phyloP scores from a whole-genome alignment of 306 rosid genomes.

The Astragalus membranaceus region DNA sequence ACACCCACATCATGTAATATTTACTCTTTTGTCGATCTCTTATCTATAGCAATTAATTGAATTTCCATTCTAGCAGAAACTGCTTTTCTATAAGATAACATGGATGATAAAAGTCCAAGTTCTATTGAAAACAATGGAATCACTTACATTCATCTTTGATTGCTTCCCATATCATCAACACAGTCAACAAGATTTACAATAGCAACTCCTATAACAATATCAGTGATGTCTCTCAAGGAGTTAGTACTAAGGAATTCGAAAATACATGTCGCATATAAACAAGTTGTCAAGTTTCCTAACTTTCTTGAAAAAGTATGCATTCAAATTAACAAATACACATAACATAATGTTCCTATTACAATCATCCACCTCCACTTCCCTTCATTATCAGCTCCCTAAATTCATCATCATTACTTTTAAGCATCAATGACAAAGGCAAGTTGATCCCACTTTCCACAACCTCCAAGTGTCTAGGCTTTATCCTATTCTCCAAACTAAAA shows the following conservation, averaged over 20 bases:
- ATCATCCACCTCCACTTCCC: conserved; percentile 4
- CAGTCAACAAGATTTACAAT: background rate
- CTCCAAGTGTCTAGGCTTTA: conserved; percentile 72
- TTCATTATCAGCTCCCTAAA: conserved; percentile 42
- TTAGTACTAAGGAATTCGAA: background rate
- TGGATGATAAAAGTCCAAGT: background rate
- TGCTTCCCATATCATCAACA: conserved; percentile 12
- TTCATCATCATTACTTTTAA: conserved; percentile 72
- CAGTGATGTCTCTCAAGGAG: background rate
- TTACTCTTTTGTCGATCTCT: background rate
- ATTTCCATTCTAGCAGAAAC: background rate
- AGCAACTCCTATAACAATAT: background rate
- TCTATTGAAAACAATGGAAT: background rate
- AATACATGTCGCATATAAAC: conserved; percentile 1
- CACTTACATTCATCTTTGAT: background rate
- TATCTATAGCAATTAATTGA: background rate
- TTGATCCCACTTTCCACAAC: conserved; percentile 40
- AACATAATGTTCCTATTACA: background rate
- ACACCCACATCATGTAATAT: conserved; percentile 39
- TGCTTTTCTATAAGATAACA: background rate
- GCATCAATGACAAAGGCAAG: conserved; percentile 63
- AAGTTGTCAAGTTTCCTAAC: background rate
- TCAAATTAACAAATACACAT: background rate
- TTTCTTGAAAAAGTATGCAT: background rate
- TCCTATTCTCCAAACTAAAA: conserved; percentile 88